Evolutionary conservation across 345 rosid species (phyloP).

Genomic region (Lenwebbia sp.): DNA sequence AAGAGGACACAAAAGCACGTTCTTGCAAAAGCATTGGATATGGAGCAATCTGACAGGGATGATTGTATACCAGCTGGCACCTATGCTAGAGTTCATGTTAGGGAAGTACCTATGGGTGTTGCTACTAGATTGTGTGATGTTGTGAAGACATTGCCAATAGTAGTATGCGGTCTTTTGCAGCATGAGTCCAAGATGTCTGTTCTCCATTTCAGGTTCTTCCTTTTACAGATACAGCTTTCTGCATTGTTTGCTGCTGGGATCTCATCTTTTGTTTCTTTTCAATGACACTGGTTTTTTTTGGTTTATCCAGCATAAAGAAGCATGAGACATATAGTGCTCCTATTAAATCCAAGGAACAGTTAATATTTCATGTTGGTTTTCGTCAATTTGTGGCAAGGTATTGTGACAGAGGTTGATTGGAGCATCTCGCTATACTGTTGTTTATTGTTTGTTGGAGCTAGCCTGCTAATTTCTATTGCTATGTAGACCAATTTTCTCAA

Average conservation of each 20-base stretch:
- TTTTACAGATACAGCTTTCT: neutral
- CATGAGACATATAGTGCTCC: slow-evolving; percentile 67
- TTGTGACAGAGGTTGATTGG: neutral
- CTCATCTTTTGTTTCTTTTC: neutral
- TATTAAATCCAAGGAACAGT: slow-evolving; percentile 82
- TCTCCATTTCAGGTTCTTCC: slow-evolving; percentile 71
- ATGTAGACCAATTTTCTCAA: slow-evolving; percentile 81
- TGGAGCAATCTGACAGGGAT: slow-evolving; percentile 43
- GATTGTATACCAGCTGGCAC: slow-evolving; percentile 51
- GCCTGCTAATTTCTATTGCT: neutral
- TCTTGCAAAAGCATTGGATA: slow-evolving; percentile 41
- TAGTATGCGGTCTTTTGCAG: slow-evolving; percentile 80
- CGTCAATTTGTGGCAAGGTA: slow-evolving; percentile 90
- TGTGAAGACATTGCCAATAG: slow-evolving; percentile 35
- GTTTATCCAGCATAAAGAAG: slow-evolving; percentile 59
- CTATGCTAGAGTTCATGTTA: slow-evolving; percentile 62
- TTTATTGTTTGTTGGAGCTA: neutral
- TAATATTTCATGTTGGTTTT: slow-evolving; percentile 88
- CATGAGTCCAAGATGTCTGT: slow-evolving; percentile 98
- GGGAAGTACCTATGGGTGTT: slow-evolving; percentile 49
- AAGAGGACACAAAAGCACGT: slow-evolving; percentile 79
- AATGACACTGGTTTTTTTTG: neutral
- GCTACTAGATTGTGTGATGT: slow-evolving; percentile 44
- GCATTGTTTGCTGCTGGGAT: neutral
- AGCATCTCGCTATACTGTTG: neutral